Evolutionary conservation across 140 eudicot genomes (phyloP).

Genomic region (Flaveria floridana): DNA sequence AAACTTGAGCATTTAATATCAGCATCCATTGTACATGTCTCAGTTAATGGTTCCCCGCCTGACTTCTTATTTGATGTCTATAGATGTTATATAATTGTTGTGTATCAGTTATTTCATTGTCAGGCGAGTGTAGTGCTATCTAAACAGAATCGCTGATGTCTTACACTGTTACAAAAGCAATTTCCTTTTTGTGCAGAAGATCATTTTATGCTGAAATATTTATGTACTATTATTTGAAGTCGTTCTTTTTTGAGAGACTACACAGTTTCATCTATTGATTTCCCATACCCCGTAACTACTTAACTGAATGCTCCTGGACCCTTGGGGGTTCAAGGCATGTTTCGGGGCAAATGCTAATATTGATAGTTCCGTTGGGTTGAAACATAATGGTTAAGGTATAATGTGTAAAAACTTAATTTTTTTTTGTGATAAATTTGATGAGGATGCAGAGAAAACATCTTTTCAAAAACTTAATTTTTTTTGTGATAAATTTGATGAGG

Average conservation of each 20-base stretch:
- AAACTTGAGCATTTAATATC: slow-evolving; percentile 4
- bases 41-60: background rate
- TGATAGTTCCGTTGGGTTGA: slow-evolving; percentile 8
- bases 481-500: background rate
- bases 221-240: background rate
- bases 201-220: background rate
- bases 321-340: background rate
- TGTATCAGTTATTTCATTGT: background rate
- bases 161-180: background rate
- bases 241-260: background rate
- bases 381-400: background rate
- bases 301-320: background rate
- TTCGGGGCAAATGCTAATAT: slow-evolving; percentile 5
- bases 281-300: background rate
- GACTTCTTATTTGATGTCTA: background rate
- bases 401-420: background rate
- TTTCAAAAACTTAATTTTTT: background rate
- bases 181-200: no score
- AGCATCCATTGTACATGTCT: background rate
- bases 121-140: background rate
- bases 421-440: background rate
- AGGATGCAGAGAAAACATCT: background rate
- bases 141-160: background rate
- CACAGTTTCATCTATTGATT: background rate
- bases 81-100: slow-evolving; percentile 4